A percentile compares a stretch with the other conserved stretches of the same genome.
These are phyloP conservation scores for Eucalyptus cladocalyx DNA, from an alignment of 345 rosid species.

Conservation along the genomic window DNA sequence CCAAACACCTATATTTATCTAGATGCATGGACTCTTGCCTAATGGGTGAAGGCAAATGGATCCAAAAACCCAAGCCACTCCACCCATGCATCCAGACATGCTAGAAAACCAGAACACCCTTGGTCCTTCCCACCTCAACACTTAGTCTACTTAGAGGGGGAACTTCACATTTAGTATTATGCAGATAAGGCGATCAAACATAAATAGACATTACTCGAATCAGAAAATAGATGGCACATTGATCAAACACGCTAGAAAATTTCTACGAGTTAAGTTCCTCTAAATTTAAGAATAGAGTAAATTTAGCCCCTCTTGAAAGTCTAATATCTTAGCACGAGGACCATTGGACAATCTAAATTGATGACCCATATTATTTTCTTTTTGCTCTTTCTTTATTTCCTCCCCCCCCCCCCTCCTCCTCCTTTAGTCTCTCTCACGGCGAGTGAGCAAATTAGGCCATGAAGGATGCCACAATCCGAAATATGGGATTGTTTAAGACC, in stretches of 20 bases:
- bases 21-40: not conserved
- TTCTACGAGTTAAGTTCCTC: rapidly evolving
- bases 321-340: not conserved
- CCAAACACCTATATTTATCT: not conserved
- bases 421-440: not conserved
- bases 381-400: not conserved
- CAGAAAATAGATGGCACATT: not conserved
- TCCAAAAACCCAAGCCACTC: not conserved
- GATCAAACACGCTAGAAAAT: not conserved
- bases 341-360: not conserved
- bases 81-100: not conserved
- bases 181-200: not conserved
- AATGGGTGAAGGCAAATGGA: not conserved
- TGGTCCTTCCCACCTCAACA: not conserved
- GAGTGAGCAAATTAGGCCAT: too few species aligned
- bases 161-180: not conserved
- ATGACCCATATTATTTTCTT: not conserved
- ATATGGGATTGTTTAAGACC: not conserved
- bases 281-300: too few species aligned
- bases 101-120: not conserved
- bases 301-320: not conserved
- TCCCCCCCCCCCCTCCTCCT: rapidly evolving
- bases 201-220: not conserved
- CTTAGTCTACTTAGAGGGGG: not conserved
- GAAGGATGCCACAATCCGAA: not conserved